Evolutionary conservation across 1,284 basidiomycete genomes (phyloP).

Genomic region (Ceratobasidium sp.): DNA sequence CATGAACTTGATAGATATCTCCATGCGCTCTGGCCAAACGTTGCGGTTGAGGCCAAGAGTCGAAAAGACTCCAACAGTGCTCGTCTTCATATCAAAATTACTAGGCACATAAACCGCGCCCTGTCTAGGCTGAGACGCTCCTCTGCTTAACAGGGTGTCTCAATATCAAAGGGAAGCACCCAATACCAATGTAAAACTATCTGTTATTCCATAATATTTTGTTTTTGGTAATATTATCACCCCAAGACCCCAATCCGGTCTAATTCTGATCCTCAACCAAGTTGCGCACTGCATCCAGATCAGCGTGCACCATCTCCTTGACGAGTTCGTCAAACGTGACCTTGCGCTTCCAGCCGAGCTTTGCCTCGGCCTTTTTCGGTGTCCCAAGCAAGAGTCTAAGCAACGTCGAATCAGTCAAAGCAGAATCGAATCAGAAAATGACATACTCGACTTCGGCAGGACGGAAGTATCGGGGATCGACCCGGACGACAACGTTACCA

Average conservation of each 20-base stretch:
- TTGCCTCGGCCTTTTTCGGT: slow-evolving; percentile 83
- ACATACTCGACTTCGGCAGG: slow-evolving; percentile 92
- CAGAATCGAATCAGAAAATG: slow-evolving; percentile 39
- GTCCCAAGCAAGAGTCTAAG: slow-evolving; percentile 78
- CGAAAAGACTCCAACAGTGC: neutral
- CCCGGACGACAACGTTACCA: slow-evolving; percentile 75
- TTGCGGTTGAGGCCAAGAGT: neutral
- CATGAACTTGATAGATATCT: neutral
- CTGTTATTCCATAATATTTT: neutral
- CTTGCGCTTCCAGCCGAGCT: slow-evolving; percentile 87
- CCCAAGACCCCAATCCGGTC: neutral
- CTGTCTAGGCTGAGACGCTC: neutral
- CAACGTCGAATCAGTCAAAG: slow-evolving; percentile 25
- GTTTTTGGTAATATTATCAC: neutral
- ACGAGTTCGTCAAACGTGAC: slow-evolving; percentile 84
- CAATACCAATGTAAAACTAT: neutral
- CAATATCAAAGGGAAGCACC: too few relatives aligned
- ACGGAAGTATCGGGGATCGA: slow-evolving; percentile 85
- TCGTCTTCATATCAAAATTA: neutral
- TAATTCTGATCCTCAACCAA: slow-evolving; percentile 84
- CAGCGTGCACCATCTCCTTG: slow-evolving; percentile 86
- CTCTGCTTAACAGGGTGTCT: neutral
- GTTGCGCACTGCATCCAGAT: slow-evolving; percentile 73
- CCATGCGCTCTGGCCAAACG: neutral
- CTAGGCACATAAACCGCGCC: neutral